A percentile compares a stretch with the other conserved stretches of the same genome.
Conservation (phyloP, 352 stramenopile species). For the Phytopythium vexans region DNA sequence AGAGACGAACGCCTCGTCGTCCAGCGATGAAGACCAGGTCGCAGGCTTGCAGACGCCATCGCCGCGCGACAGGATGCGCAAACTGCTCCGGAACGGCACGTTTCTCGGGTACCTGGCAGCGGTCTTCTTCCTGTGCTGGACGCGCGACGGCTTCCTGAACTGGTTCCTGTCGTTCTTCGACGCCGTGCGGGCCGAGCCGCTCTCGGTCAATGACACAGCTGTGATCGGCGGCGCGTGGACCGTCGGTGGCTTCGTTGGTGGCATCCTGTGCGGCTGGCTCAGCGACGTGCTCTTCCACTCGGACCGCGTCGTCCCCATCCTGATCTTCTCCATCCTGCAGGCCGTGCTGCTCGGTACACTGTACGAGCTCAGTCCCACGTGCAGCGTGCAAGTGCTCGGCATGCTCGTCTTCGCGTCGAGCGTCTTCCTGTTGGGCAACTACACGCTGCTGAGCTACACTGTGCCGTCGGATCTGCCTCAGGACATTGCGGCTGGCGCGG, state of each 20-base stretch:
- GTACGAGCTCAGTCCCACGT: slow-evolving; percentile 56
- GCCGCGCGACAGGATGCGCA: slow-evolving; percentile 48
- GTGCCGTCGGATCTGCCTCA: slow-evolving; percentile 70
- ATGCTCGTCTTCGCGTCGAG: slow-evolving; percentile 61
- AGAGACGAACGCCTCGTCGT: slow-evolving; percentile 4
- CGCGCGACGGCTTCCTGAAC: slow-evolving; percentile 68
- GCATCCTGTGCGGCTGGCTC: slow-evolving; percentile 67
- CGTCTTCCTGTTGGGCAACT: slow-evolving; percentile 72
- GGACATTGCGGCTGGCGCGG: slow-evolving; percentile 62
- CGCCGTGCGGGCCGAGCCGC: slow-evolving; percentile 36
- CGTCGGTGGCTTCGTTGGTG: slow-evolving; percentile 66
- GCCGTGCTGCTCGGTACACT: slow-evolving; percentile 43
- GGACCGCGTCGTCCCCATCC: slow-evolving; percentile 63
- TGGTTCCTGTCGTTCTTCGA: slow-evolving; percentile 82
- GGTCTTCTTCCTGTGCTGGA: slow-evolving; percentile 74
- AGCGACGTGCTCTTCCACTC: slow-evolving; percentile 68
- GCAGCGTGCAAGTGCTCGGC: slow-evolving; percentile 43
- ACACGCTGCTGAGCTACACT: slow-evolving; percentile 71
- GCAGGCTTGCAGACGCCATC: slow-evolving; percentile 13
- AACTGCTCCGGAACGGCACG: slow-evolving; percentile 51
- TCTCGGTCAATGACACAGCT: slow-evolving; percentile 49
- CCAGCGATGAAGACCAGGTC: slow-evolving; percentile 6
- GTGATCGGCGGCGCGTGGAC: slow-evolving; percentile 76
- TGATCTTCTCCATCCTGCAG: slow-evolving; percentile 70
- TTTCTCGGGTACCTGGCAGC: slow-evolving; percentile 64